phyloP scores from a whole-genome alignment of 495 filamentous ascomycete genomes.

The Tetracladium setigerum region DNA sequence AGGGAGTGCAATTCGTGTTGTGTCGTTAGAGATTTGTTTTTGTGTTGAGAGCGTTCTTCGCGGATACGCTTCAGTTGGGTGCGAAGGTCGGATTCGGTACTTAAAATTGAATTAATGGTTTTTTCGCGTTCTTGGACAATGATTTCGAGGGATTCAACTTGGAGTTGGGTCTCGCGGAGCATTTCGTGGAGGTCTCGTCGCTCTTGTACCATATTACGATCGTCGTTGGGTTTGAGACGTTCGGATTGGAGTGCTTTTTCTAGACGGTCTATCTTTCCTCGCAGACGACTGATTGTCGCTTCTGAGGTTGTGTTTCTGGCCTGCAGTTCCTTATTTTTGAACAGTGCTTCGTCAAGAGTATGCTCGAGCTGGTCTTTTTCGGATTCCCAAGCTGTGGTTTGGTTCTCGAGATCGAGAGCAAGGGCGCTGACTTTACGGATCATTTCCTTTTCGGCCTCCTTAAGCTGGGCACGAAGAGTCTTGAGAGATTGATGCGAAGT shows the following conservation, averaged over 20 bases:
- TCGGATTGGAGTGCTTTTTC: slow-evolving; percentile 48
- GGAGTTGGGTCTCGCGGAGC: slow-evolving; percentile 31
- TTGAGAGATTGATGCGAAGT: slow-evolving; percentile 51
- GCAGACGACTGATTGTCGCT: slow-evolving; percentile 20
- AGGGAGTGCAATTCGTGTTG: slow-evolving; percentile 32
- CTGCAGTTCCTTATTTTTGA: slow-evolving; percentile 22
- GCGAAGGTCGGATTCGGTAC: slow-evolving; percentile 46
- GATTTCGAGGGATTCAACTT: slow-evolving; percentile 34
- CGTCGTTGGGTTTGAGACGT: slow-evolving; percentile 25
- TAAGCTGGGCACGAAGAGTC: slow-evolving; percentile 52
- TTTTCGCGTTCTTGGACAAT: slow-evolving; percentile 31
- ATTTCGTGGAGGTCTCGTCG: slow-evolving; percentile 30
- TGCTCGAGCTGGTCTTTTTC: slow-evolving; percentile 48
- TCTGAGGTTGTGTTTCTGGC: slow-evolving; percentile 26
- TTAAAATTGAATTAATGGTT: slow-evolving; percentile 41
- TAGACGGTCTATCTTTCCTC: slow-evolving; percentile 27
- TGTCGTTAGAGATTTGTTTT: slow-evolving; percentile 39
- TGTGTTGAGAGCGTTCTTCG: slow-evolving; percentile 47
- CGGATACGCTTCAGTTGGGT: slow-evolving; percentile 47
- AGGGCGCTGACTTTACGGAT: slow-evolving; percentile 39
- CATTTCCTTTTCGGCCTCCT: slow-evolving; percentile 44
- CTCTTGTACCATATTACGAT: slow-evolving; percentile 28
- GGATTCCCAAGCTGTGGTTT: slow-evolving; percentile 13
- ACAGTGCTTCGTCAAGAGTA: slow-evolving; percentile 27
- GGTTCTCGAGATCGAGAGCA: slow-evolving; percentile 35